Evolutionary conservation across 345 rosid genomes (phyloP).

Genomic region (Arabis alpina): DNA sequence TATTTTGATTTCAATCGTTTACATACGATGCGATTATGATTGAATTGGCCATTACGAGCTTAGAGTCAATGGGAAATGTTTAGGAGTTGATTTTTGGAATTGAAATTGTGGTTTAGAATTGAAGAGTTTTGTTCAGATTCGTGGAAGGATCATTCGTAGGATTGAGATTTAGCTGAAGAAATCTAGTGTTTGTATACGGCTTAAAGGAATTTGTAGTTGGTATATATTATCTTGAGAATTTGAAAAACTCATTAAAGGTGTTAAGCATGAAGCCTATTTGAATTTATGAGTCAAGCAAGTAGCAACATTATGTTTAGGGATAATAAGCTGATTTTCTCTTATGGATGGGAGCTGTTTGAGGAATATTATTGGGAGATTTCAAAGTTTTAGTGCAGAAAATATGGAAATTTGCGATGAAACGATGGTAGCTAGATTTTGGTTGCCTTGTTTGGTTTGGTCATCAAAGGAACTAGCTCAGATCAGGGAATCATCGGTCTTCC

Average conservation of each 20-base stretch:
- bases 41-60: not conserved
- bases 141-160: not conserved
- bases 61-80: not conserved
- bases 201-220: not conserved
- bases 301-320: not conserved
- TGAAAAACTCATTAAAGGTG: slow-evolving; percentile 7
- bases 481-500: slow-evolving; percentile 3
- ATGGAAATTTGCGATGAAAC: not conserved
- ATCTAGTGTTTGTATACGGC: slow-evolving; percentile 19
- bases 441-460: not conserved
- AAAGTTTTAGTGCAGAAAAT: not conserved
- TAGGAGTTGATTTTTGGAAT: slow-evolving; percentile 21
- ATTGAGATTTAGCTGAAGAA: slow-evolving; percentile 9
- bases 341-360: too few relatives aligned
- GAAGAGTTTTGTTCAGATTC: slow-evolving; percentile 4
- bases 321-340: not conserved
- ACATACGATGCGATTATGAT: slow-evolving; percentile 12
- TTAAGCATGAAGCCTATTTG: not conserved
- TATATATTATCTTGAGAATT: not conserved
- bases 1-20: not conserved
- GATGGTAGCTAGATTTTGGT: slow-evolving; percentile 11
- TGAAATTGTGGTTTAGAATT: not conserved
- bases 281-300: too few relatives aligned
- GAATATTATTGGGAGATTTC: too few relatives aligned
- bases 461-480: not conserved